Evolutionary conservation across 257 asterid species (phyloP), one percentile per base, ranked within the genome.

Genomic region (Galeopsis tetrahit): DNA sequence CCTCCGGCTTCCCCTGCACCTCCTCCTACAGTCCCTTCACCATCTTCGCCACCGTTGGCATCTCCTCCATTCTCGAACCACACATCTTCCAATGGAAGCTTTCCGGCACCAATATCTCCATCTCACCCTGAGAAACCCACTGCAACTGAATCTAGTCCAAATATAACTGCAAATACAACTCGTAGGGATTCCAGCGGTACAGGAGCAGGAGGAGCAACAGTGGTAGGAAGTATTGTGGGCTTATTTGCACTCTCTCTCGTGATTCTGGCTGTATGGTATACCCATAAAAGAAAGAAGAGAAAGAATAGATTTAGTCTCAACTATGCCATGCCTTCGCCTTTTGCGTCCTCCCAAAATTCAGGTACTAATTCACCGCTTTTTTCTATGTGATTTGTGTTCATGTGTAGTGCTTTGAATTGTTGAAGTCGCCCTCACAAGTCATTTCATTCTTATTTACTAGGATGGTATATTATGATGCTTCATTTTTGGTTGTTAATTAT

Each of bases 271-370:
- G 90, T 84, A 38, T 89, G 90, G 93, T 82, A 75, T 76, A 78
- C 71, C 55, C 82, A 80, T 7, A 89, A 40, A 71, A 85, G 85
- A 67, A 92, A 85, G 85, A 89, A 75, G 78, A 85, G 82, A 83
- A 82, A 82, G 83, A 75, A 72, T 35, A 51, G 64, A 68, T 85
- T 82, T 58, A 77, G 49, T 32, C 89, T 78, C 67, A 81, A 81
- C 65, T 86, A 84, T 65, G 42, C 64, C 55, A 70, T 78, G 75
- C 90, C 93, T 52, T 92, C 96, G 79, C 96, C 95, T 53, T 86
- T 76, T 69, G 87, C 88, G 38, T 87, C 97, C 74, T 92, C 97
- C 66, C 96, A 85, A 78, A 79, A 88, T 82, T 92, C 98, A 81
- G 98, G 98, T 90, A 81, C 42, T 60, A 9, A 10, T 69, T 65